Evolutionary conservation across 441 rosid genomes (phyloP).

Genomic region (Hura crepitans): DNA sequence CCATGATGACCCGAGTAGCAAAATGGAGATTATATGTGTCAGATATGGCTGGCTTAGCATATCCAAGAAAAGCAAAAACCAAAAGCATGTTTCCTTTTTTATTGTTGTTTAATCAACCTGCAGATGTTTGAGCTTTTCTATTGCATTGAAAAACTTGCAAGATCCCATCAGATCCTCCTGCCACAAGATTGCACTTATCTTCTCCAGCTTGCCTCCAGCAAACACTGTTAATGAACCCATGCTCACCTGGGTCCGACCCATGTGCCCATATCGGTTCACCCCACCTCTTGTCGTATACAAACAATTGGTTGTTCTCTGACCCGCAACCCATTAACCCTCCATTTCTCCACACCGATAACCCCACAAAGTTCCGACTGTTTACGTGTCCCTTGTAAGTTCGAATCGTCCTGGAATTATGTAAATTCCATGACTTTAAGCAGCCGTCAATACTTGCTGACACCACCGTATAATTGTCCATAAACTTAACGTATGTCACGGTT

Average conservation of each 20-base stretch:
- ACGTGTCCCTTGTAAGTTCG: slow-evolving; percentile 67
- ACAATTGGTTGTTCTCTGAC: slow-evolving; percentile 64
- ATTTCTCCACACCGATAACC: slow-evolving; percentile 67
- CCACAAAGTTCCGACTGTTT: slow-evolving; percentile 65
- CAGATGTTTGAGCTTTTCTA: slow-evolving; percentile 23
- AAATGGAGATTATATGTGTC: too few species aligned
- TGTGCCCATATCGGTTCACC: slow-evolving; percentile 68
- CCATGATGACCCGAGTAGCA: too few species aligned
- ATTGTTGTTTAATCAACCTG: too few species aligned
- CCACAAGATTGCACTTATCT: slow-evolving; percentile 54
- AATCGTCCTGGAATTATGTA: slow-evolving; percentile 25
- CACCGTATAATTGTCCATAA: slow-evolving; percentile 38
- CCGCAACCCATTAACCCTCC: slow-evolving; percentile 78
- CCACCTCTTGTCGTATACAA: slow-evolving; percentile 77
- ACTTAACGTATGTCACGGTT: slow-evolving; percentile 64
- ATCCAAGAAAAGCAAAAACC: too few species aligned
- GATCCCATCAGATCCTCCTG: slow-evolving; percentile 81
- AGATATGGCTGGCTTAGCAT: too few species aligned
- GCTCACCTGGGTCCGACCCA: slow-evolving; percentile 35
- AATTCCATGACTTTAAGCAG: slow-evolving; percentile 60
- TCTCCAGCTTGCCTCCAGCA: slow-evolving; percentile 66
- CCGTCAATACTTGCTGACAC: slow-evolving; percentile 67
- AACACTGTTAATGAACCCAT: slow-evolving; percentile 65
- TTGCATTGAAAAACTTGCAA: slow-evolving; percentile 50
- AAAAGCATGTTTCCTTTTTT: not conserved